These are phyloP conservation scores for Phialocephala subalpina DNA, from an alignment of 2,329 filamentous ascomycete species.

Conservation along the genomic window DNA sequence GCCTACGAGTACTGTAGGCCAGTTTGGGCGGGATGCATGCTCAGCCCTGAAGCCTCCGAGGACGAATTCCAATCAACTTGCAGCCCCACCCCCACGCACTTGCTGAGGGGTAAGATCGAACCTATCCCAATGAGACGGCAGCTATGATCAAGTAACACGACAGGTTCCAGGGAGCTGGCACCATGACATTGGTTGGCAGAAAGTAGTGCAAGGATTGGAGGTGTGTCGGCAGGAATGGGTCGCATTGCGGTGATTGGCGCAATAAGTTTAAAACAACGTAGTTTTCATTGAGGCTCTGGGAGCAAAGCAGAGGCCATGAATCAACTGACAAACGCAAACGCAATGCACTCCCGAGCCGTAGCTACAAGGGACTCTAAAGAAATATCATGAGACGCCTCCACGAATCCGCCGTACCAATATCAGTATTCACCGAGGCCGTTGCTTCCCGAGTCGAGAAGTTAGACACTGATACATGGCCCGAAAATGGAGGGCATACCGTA, in stretches of 20 bases:
- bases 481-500: conserved; percentile 19
- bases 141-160: too few relatives aligned
- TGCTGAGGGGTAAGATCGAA: neutral
- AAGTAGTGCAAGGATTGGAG: too few relatives aligned
- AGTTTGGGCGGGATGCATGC: neutral
- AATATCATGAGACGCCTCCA: neutral
- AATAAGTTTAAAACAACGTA: too few relatives aligned
- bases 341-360: neutral
- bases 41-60: too few relatives aligned
- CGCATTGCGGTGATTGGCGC: too few relatives aligned
- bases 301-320: neutral
- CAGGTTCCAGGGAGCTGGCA: too few relatives aligned
- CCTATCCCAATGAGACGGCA: too few relatives aligned
- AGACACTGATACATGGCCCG: neutral
- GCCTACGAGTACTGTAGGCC: too few relatives aligned
- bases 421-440: conserved; percentile 26
- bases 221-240: neutral
- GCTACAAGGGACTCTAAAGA: neutral
- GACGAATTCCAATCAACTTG: neutral
- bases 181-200: too few relatives aligned
- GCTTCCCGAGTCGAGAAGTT: conserved; percentile 16
- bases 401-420: conserved; percentile 10
- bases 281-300: too few relatives aligned
- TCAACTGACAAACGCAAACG: neutral
- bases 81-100: neutral